Base-by-base conservation (phyloP, 1,284 basidiomycete genomes). In the Ganoderma lucidum region DNA sequence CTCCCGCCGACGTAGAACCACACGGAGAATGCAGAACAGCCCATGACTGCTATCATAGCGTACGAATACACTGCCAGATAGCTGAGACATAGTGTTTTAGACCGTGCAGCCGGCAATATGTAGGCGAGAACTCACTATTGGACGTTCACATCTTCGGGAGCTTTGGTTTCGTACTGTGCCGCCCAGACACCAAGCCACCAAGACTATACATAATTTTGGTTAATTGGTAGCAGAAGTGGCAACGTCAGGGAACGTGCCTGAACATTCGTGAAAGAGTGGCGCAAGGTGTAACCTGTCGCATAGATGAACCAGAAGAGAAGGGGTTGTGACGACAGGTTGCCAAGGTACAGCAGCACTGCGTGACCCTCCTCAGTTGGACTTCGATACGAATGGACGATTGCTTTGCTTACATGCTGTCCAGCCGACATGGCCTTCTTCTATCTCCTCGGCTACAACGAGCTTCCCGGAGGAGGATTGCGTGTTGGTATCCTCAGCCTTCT, bases 401-500 rank as follows among this genome's bases (percentile, higher is more conserved):
- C 74, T 65, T 80, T 84, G 78, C 80, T 64, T 70, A 84, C 84
- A 62, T 6, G 85, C 83, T 19, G 76, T 67, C 81, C 85, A 84
- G 62, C 87, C 83, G 5, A 90, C 84, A 65, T 86, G 84, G 2
- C 90, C 90, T 67, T 86, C 81, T 3, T 85, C 83, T 63, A 88
- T 83, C 78, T 91, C 90, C 74, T 91, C 90, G 6, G 83, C 87
- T 15, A 89, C 80, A 42, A 90, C 82, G 2, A 91, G 80, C 72
- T 88, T 87, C 0, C 86, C 86, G 51, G 79, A 79, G 10, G 75
- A 66, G 42, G 79, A 78, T 62, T 78, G 77, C 14, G 59, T 28
- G 62, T 70, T 71, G 14, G 68, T 71, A 17, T 64, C 70, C 15
- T 76, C 74, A 23, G 81, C 79, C n/a, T 80, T 75, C 67, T 79